phyloP scores from a whole-genome alignment of 2,329 filamentous ascomycete genomes.

The Monosporascus sp. region DNA sequence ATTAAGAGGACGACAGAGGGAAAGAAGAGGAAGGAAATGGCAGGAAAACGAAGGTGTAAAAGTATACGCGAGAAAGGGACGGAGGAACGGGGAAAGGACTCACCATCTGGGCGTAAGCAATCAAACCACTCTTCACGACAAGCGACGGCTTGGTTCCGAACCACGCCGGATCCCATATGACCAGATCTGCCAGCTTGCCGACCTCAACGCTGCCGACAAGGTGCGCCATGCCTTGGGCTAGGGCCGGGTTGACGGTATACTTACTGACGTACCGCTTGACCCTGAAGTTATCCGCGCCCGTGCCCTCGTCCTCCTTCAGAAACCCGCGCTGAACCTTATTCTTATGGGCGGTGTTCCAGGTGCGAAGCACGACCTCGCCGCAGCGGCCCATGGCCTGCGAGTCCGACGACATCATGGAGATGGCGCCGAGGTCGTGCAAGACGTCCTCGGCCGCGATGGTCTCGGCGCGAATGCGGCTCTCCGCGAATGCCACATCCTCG shows the following conservation, averaged over 20 bases:
- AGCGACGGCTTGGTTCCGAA: conserved; percentile 82
- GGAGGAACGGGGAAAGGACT: conserved; percentile 14
- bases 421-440: conserved; percentile 87
- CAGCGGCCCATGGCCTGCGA: conserved; percentile 96
- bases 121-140: conserved; percentile 84
- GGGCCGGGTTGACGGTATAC: conserved; percentile 91
- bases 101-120: conserved; percentile 80
- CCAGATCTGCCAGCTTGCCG: conserved; percentile 84
- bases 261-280: conserved; percentile 93
- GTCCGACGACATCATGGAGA: conserved; percentile 96
- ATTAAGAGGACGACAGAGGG: neutral
- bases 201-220: conserved; percentile 81
- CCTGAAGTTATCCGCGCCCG: conserved; percentile 80
- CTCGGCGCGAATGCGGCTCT: conserved; percentile 88
- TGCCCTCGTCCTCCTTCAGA: conserved; percentile 71
- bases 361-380: conserved; percentile 86
- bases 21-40: neutral
- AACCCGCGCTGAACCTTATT: conserved; percentile 81
- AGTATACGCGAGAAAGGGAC: neutral
- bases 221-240: conserved; percentile 86
- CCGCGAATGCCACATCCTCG: conserved; percentile 92
- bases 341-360: conserved; percentile 97
- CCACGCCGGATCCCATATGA: conserved; percentile 77
- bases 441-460: conserved; percentile 97
- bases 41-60: neutral